Base-by-base conservation (phyloP, 441 rosid genomes). In the Sinapis alba region DNA sequence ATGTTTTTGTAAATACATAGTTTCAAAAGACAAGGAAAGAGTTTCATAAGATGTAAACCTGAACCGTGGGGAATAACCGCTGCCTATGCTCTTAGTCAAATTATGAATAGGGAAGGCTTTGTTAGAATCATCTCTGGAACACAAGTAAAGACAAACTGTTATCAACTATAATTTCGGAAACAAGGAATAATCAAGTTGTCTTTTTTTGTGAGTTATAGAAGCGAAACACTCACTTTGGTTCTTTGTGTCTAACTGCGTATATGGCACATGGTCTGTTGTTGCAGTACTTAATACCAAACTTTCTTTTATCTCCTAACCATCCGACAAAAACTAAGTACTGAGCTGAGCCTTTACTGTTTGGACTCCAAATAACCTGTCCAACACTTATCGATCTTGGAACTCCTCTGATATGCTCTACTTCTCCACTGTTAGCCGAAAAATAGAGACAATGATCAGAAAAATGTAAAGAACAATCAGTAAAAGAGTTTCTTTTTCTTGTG, bases 361-460 rank as follows among this genome's bases (percentile, higher is more conserved):
- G 97, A 68, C 95, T 88, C 99, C 99, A 96, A 62, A 93, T 88
- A 53, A 93, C 99, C 81, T 93, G 99, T 38, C 99, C 97, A 75
- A 84, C 81, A 67, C 98, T 96, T 73, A 96, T 36, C 7, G 91
- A 87, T 80, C 82, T 87, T 1, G 87, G 60, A 82, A 93, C 83
- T 84, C 95, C 97, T 88, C 84, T 79, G 62, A 91, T 79, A 57
- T 85, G 86, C 70, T 72, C 76, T 0, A 96, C 96, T 71, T 85
- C 86, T 79, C 92, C 99, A 82, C 99, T 96, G 81, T 57, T 62
- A 32, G 75, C 36, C 28, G 43, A 18, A 15, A 45, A 23, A 67
- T 71, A 69, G 53, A 28, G 34, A 27, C 51, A 59, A 38, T 28
- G 6, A 63, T 74, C 20, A 79, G 19, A n/a, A 30, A 34, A 47